A percentile compares a stretch with the other conserved stretches of the same genome.
Evolutionary conservation across 306 rosid species (phyloP).

Genomic region (Astragalus membranaceus): DNA sequence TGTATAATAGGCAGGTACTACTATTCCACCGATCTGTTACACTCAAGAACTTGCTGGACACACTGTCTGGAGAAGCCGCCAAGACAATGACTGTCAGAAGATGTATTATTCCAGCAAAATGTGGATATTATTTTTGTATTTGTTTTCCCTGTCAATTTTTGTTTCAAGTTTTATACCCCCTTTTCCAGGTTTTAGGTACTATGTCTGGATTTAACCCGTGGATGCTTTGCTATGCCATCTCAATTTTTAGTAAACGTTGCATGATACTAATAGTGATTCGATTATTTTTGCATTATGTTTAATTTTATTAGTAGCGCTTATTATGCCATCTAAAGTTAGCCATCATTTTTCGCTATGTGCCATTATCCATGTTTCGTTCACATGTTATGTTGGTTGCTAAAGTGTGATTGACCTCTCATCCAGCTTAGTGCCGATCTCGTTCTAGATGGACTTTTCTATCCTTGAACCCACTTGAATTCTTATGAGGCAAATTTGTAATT

Average conservation of each 20-base stretch:
- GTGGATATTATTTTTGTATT: slow-evolving; percentile 37
- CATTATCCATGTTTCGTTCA: neutral
- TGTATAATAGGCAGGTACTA: slow-evolving; percentile 51
- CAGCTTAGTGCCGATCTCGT: neutral
- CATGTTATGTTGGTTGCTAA: neutral
- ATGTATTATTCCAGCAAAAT: slow-evolving; percentile 48
- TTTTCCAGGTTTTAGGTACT: slow-evolving; percentile 23
- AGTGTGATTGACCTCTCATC: neutral
- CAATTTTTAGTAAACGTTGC: slow-evolving; percentile 26
- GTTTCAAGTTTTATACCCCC: slow-evolving; percentile 6
- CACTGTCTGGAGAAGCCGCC: slow-evolving; percentile 38
- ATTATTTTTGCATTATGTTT: neutral
- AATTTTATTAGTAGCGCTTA: neutral
- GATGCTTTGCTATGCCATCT: slow-evolving; percentile 25
- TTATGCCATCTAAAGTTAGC: neutral
- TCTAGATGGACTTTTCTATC: neutral
- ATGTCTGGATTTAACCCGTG: slow-evolving; percentile 33
- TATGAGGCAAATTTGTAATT: neutral
- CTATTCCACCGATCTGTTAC: slow-evolving; percentile 39
- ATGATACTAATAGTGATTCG: slow-evolving; percentile 20
- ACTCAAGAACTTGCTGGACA: slow-evolving; percentile 45
- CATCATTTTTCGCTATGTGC: neutral
- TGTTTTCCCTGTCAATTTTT: slow-evolving; percentile 5
- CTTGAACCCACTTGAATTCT: neutral
- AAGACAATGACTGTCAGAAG: slow-evolving; percentile 35